Evolutionary conservation across 176 grass and related monocot genomes (phyloP).

Genomic region (Eleusine coracana): DNA sequence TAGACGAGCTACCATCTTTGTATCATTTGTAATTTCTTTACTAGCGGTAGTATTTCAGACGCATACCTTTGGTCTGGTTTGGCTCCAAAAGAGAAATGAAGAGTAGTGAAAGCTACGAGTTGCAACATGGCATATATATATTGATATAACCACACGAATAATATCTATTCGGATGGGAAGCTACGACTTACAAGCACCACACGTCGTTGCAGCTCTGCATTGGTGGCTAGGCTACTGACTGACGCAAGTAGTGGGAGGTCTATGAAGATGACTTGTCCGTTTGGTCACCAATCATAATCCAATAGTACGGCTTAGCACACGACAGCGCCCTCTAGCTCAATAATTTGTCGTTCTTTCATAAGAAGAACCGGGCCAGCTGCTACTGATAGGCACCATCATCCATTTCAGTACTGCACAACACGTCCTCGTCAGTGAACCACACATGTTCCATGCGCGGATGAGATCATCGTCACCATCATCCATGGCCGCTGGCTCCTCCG

Average conservation of each 20-base stretch:
- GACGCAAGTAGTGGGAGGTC: neutral
- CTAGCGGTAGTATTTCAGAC: too few relatives aligned
- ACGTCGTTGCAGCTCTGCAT: neutral
- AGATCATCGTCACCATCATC: neutral
- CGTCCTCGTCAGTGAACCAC: neutral
- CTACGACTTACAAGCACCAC: neutral
- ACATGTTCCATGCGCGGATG: neutral
- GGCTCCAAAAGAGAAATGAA: too few relatives aligned
- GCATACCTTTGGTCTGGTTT: too few relatives aligned
- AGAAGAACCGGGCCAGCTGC: neutral
- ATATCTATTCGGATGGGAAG: neutral
- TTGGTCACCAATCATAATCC: neutral
- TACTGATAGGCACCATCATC: neutral
- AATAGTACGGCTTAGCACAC: neutral
- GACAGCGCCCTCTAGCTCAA: neutral
- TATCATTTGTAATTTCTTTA: too few relatives aligned
- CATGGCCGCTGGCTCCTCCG: conserved; percentile 25
- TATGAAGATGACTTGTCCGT: neutral
- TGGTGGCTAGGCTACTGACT: neutral
- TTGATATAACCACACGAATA: too few relatives aligned
- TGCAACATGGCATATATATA: too few relatives aligned
- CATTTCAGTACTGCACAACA: neutral
- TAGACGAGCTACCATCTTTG: too few relatives aligned
- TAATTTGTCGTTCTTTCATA: neutral
- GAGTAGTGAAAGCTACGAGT: neutral